A percentile compares a stretch with the other conserved stretches of the same genome.
These are phyloP conservation scores for Panicum miliaceum DNA, from an alignment of 176 grass and related monocot species.

Conservation along the genomic window DNA sequence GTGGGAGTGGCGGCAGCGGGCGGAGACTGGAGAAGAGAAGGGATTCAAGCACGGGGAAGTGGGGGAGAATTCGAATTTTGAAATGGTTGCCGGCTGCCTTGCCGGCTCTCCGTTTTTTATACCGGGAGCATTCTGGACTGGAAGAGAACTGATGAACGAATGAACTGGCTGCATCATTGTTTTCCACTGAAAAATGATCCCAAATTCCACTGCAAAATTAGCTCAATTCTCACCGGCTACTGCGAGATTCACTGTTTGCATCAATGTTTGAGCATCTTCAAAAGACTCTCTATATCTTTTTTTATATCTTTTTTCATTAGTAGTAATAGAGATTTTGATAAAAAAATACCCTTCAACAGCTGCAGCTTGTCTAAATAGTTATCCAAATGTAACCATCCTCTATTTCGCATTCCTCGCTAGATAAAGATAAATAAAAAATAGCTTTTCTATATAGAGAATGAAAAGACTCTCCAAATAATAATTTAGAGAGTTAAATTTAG, in stretches of 20 bases:
- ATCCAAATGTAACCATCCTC: too few species aligned
- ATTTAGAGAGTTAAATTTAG: too few species aligned
- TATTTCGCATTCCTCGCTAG: too few species aligned
- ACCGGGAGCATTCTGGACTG: not conserved
- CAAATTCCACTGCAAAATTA: not conserved
- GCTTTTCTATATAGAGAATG: too few species aligned
- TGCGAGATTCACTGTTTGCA: not conserved
- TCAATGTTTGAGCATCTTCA: not conserved
- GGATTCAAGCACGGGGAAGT: conserved; percentile 9
- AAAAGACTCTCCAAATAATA: too few species aligned
- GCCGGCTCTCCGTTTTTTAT: not conserved
- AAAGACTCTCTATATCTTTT: too few species aligned
- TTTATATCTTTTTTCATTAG: too few species aligned
- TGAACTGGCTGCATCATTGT: not conserved
- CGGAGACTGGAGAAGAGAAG: not conserved
- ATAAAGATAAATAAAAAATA: too few species aligned
- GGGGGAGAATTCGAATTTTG: conserved; percentile 28
- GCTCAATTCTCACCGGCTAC: not conserved
- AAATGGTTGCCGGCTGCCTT: not conserved
- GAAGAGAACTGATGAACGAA: not conserved
- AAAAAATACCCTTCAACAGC: too few species aligned
- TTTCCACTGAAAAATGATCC: not conserved
- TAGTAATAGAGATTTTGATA: too few species aligned
- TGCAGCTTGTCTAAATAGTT: too few species aligned
- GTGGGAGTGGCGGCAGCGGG: conserved; percentile 10